Base-by-base conservation (phyloP, 2,329 filamentous ascomycete species). In the Fusarium avenaceum region DNA sequence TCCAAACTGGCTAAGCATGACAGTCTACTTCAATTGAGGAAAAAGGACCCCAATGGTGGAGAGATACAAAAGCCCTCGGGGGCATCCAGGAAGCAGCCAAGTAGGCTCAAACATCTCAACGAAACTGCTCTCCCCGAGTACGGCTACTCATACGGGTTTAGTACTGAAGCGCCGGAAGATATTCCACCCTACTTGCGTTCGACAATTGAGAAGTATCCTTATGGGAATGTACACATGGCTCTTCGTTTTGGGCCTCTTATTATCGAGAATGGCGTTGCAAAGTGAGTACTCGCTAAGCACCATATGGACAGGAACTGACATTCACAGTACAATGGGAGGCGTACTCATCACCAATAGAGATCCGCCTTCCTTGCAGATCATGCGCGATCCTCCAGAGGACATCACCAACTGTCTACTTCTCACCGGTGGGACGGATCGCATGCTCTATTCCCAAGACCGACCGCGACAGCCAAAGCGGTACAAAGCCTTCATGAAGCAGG, bases 401-500 rank as follows among this genome's bases (percentile, higher is more conserved):
- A 69, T 68, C 30, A 43, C 60, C 2, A n/a, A 65, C 15, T 72
- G 69, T 13, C 58, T 76, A n/a, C 60, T 74, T 8, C 49, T 75
- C 3, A 63, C 62, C 4, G 74, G 69, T 3, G 53, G 61, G 6
- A 38, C 47, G 2, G 55, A 74, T n/a, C 61, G 74, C 4, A 20
- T 32, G 2, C 50, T 76, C 2, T 64, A 64, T 10, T 50, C 52
- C 0, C 72, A 76, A n/a, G 56, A 54, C 5, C 50, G 69, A 7
- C 64, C 67, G 4, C 55, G 66, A 6, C n/a, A 47, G 7, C 71
- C 58, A 1, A 79, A 78, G 43, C 74, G 78, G 7, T 77, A 76
- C 63, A 80, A 79, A 44, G 74, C 74, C 4, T 69, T 80, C 42
- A 75, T 80, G 76, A 81, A 81, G 54, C 79, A 81, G 65, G 75